Base-by-base conservation (phyloP, 306 rosid genomes). In the Vigna trinervia region DNA sequence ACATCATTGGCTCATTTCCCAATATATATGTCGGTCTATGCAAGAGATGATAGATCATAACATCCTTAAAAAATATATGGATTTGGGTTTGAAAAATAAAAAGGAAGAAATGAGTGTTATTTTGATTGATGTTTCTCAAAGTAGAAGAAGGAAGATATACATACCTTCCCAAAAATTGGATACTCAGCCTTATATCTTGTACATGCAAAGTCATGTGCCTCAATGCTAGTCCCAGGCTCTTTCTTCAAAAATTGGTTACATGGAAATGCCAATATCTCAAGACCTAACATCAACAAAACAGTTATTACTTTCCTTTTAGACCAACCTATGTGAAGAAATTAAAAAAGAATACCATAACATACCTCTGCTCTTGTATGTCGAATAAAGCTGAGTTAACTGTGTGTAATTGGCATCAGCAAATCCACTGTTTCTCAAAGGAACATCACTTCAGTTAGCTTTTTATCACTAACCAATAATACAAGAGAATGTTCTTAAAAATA, bases 181-280 rank as follows among this genome's bases (percentile, higher is more conserved):
- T 88, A 95, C 51, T 89, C 88, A 47, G 99, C 99, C 79, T 89
- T 86, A 84, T 89, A 95, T 86, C 84, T 85, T 23, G 89, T 81
- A 78, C 97, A 95, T 0, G 92, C 99, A 85, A 95, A 92, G 15
- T 89, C 87, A 64, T 82, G 53, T 0, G 96, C 96, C 13, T 92
- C 89, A 80, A 81, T 72, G 73, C 97, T 92, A 36, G 96, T 78
- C 45, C 96, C 94, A 8, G 99, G 97, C 84, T 92, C 97, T 85
- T 92, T 94, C 80, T 81, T 87, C 75, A 92, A 67, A 85, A 95
- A 95, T 81, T 95, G 99, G 54, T 95, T 95, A 87, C 97, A 95
- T 20, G 99, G 99, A 86, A 95, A 95, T 50, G 97, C 99, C 90
- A 95, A 85, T 86, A 95, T 82, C 71, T 95, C 97, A 73, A 95